Evolutionary conservation across 2,329 filamentous ascomycete species (phyloP).

Genomic region (Paraphaeosphaeria minitans): DNA sequence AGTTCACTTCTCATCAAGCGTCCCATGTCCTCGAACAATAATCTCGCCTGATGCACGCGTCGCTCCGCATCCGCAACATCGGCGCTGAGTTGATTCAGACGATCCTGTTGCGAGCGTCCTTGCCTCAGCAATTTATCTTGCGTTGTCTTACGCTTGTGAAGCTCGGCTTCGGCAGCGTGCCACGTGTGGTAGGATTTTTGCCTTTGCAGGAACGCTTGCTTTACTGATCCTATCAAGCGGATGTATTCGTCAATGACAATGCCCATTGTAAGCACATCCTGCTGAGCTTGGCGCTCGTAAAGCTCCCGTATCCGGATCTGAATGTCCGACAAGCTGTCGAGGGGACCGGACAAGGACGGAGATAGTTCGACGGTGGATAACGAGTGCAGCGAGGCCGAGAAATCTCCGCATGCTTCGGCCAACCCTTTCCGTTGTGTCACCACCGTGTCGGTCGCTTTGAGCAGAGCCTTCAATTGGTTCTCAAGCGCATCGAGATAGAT

Average conservation of each 20-base stretch:
- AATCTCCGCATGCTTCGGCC: conserved; percentile 90
- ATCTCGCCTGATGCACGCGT: conserved; percentile 84
- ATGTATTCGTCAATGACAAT: conserved; percentile 99
- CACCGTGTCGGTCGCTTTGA: conserved; percentile 94
- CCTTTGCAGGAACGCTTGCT: conserved; percentile 87
- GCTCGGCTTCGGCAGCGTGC: conserved; percentile 87
- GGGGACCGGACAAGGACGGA: conserved; percentile 80
- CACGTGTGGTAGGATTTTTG: conserved; percentile 96
- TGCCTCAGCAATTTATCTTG: conserved; percentile 96
- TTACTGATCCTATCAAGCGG: conserved; percentile 90
- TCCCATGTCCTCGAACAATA: conserved; percentile 98
- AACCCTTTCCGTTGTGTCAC: conserved; percentile 90
- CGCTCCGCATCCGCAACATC: conserved; percentile 95
- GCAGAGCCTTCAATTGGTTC: conserved; percentile 83
- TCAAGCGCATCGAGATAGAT: conserved; percentile 94
- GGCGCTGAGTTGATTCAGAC: conserved; percentile 87
- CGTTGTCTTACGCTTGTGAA: conserved; percentile 84
- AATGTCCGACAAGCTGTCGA: conserved; percentile 90
- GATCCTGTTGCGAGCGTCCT: conserved; percentile 93
- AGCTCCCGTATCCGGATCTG: conserved; percentile 93
- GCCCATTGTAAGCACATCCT: conserved; percentile 92
- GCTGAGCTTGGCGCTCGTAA: conserved; percentile 95
- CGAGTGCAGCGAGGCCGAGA: conserved; percentile 89
- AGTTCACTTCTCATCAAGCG: conserved; percentile 87
- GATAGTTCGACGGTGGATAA: conserved; percentile 92